phyloP scores from a whole-genome alignment of 441 rosid species.

The Populus hybrid region DNA sequence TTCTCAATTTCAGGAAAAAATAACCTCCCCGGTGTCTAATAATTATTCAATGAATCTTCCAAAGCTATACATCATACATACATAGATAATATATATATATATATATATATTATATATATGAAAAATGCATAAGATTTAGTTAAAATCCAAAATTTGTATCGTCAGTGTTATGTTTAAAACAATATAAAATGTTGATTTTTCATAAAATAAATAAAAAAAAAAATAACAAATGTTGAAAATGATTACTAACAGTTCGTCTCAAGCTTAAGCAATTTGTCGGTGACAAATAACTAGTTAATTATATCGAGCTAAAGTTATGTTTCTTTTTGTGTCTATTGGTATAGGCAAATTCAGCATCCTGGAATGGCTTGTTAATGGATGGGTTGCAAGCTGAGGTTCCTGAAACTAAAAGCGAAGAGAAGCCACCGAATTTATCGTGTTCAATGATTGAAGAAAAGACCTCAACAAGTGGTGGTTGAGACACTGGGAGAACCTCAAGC shows the following conservation, averaged over 20 bases:
- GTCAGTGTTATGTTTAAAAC: no score
- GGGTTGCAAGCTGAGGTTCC: slow-evolving; percentile 49
- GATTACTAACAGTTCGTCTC: neutral
- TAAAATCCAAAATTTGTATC: no score
- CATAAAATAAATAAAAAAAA: no score
- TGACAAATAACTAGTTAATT: neutral
- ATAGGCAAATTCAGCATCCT: slow-evolving; percentile 47
- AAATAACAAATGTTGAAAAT: no score
- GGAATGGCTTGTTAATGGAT: slow-evolving; percentile 53
- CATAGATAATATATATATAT: no score
- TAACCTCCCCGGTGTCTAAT: no score
- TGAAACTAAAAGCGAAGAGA: slow-evolving; percentile 53
- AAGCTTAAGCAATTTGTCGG: neutral
- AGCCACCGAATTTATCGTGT: slow-evolving; percentile 45
- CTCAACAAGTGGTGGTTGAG: slow-evolving; percentile 42
- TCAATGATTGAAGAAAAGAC: slow-evolving; percentile 49
- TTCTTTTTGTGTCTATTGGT: neutral
- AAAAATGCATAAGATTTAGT: no score
- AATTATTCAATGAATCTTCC: no score
- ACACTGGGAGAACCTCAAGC: slow-evolving; percentile 34
- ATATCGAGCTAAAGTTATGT: neutral
- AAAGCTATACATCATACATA: no score
- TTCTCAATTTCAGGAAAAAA: no score
- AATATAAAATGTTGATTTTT: no score
- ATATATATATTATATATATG: no score